Base-by-base conservation (phyloP, 2,329 filamentous ascomycete species). In the Ophiostoma angusticollis region DNA sequence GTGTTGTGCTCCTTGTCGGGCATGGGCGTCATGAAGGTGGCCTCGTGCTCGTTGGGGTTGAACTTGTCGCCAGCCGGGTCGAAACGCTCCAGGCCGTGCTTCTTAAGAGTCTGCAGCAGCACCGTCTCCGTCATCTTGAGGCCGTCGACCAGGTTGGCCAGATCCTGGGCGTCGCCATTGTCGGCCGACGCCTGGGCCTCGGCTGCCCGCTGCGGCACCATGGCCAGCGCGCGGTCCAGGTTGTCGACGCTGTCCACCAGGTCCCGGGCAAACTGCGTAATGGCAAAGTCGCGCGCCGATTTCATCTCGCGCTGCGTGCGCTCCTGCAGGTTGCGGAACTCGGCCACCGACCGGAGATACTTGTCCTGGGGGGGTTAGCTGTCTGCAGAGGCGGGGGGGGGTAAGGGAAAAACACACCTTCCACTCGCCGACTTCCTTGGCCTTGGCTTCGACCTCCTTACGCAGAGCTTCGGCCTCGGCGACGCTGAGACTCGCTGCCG, bases 321-420 rank as follows among this genome's bases (percentile, higher is more conserved):
- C 56, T 95, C 85, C 67, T 96, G 89, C 37, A 98, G 82, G 66
- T 96, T 98, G 58, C 85, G 85, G 74, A 93, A 96, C 54, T 98
- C 91, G 63, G 91, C 91, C 48, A 96, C 78, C 40, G 83, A 82
- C 58, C 91, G 89, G 47, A 95, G 74, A 63, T 86, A 93, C 68
- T 86, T 91, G 65, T 96, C 91, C 91, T 96, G 43, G 40, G 32
- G 18, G 12, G 3, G 36, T 39, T 17, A 35, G 38, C 14, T 23
- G 25, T 17, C 16, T 18, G 25, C 11, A 25, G 27, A 31, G 6
- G 11, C 14, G 24, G 18, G n/a, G 16, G 19, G n/a, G 32, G 27
- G n/a, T 5, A 13, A 30, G 9, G 33, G 7, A 22, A 30, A 28
- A 47, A 22, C 5, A 30, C 14, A 94, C 89, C 78, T 95, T 96